Conservation (phyloP, 2,329 filamentous ascomycete species). For the Xylaria sp. region DNA sequence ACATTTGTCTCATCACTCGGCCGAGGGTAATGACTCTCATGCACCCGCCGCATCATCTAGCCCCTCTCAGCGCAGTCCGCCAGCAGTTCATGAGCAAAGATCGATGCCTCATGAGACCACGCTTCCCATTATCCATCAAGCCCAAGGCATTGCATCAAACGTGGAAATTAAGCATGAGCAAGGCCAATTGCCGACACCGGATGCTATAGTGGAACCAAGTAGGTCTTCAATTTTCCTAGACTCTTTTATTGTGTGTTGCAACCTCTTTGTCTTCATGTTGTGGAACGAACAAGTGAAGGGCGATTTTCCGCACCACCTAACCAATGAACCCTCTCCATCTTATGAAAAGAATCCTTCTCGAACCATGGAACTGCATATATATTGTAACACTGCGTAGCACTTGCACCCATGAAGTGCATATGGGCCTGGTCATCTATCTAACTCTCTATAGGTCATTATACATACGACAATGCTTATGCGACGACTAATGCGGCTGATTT, state of each 20-base stretch:
- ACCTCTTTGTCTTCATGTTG: background rate
- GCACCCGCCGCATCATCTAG: constrained; percentile 30
- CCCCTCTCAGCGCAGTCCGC: constrained; percentile 24
- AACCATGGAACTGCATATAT: background rate
- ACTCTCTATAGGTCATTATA: constrained; percentile 31
- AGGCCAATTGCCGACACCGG: constrained; percentile 52
- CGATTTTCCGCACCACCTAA: background rate
- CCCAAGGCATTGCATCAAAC: constrained; percentile 45
- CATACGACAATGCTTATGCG: constrained; percentile 35
- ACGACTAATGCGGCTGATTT: constrained; percentile 45
- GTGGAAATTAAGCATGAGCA: constrained; percentile 50
- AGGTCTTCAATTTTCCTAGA: constrained; percentile 27
- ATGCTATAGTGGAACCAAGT: constrained; percentile 49
- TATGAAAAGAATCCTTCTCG: background rate
- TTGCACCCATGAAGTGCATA: background rate
- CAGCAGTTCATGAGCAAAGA: constrained; percentile 41
- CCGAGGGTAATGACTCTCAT: constrained; percentile 44
- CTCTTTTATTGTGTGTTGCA: background rate
- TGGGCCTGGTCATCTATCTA: constrained; percentile 24
- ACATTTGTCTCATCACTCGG: constrained; percentile 58
- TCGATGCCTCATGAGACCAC: constrained; percentile 23
- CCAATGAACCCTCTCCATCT: background rate
- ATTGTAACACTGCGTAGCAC: background rate
- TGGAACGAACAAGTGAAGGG: background rate
- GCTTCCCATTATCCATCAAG: constrained; percentile 43